A percentile compares a stretch with the other conserved stretches of the same genome.
These are phyloP conservation scores for Eremothecium cymbalariae DNA, from an alignment of 1,139 yeast species.

Conservation along the genomic window DNA sequence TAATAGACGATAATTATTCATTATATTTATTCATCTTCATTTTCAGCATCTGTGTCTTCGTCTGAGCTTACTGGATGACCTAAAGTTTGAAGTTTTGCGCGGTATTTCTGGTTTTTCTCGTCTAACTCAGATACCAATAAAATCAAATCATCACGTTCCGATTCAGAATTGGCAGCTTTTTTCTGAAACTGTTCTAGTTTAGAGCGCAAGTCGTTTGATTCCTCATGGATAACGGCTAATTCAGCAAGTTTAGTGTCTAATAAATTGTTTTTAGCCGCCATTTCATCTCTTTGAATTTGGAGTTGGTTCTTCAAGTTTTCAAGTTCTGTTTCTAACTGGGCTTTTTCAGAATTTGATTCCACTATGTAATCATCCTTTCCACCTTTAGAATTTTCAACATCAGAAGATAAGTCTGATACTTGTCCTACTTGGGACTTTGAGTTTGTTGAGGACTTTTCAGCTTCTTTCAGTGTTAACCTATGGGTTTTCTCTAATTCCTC, in stretches of 20 bases:
- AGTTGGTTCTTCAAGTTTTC: background rate
- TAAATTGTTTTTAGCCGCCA: no score
- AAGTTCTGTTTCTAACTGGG: background rate
- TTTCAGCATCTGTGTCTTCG: slow-evolving; percentile 46
- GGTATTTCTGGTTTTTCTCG: slow-evolving; percentile 56
- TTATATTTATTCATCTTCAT: slow-evolving; percentile 33
- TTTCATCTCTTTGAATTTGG: background rate
- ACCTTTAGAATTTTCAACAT: slow-evolving; percentile 3
- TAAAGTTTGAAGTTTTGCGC: slow-evolving; percentile 40
- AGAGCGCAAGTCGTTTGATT: background rate
- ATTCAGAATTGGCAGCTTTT: slow-evolving; percentile 4
- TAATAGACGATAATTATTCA: slow-evolving; percentile 7
- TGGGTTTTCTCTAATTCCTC: background rate
- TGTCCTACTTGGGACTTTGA: no score
- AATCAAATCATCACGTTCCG: slow-evolving; percentile 70
- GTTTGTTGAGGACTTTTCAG: background rate
- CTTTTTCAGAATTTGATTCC: slow-evolving; percentile 3
- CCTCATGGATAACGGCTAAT: no score
- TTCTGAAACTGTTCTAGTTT: background rate
- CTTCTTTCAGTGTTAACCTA: background rate
- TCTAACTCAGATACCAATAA: slow-evolving; percentile 66
- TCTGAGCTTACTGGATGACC: slow-evolving; percentile 47
- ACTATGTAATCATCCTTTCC: slow-evolving; percentile 1
- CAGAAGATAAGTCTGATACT: background rate
- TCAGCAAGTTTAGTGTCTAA: no score